Base-by-base conservation (phyloP, 768 basidiomycete species). In the Asterophora parasitica region DNA sequence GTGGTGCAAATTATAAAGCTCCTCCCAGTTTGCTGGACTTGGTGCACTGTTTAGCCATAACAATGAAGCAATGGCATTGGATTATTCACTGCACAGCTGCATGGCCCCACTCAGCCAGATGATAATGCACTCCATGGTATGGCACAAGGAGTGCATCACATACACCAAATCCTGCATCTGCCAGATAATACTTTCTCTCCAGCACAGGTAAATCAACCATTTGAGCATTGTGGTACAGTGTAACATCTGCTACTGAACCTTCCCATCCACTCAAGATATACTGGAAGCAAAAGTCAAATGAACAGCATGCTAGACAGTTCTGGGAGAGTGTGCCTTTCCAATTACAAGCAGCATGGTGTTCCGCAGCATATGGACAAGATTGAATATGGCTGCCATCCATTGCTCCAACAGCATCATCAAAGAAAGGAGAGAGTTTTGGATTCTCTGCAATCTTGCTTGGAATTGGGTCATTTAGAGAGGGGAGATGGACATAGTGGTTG, bases 121-220 rank as follows among this genome's bases (percentile, higher is more conserved):
- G 70, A 53, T 73, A 74, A 0, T 58, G 48, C 0, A 66, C 61
- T n/a, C 65, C 63, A 9, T 54, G 49, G 50, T 69, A 73, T 6
- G 69, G 70, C 4, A 65, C 55, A 10, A 75, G 54, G 7, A 71
- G 56, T 8, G 38, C 38, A 39, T 39, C 38, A 27, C 38, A 39
- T 4, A 39, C 12, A 10, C 20, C 38, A 39, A 67, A 71, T 4
- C 69, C 67, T 12, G 66, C 68, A 65, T 67, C 66, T 5, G 59
- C 65, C 12, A 73, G 58, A 34, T 63, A 66, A 32, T 67, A 73
- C 26, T 58, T 58, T 0, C 65, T 64, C 0, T 48, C 28, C 4
- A 63, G 61, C 23, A 72, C 55, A 0, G 10, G 8, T 8, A 75
- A 52, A 39, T 65, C 61, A 4, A 17, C 10, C 0, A 20, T 3